Base-by-base conservation (phyloP, 2,329 filamentous ascomycete genomes). In the Bertia moriformis region DNA sequence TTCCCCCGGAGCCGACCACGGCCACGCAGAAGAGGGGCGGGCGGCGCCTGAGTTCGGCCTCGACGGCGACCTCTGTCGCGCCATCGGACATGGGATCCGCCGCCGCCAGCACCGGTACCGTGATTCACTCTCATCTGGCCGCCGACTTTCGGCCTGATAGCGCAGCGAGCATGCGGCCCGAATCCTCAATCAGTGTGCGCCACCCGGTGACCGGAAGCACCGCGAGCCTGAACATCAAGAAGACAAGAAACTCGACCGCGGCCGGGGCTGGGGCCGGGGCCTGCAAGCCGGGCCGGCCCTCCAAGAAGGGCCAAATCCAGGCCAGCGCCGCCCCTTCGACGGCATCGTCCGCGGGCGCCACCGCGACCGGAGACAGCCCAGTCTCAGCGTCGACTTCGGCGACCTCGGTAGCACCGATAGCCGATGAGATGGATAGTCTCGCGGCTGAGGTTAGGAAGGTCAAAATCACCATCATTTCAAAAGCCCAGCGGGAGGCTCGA, bases 381-480 rank as follows among this genome's bases (percentile, higher is more conserved):
- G n/a, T n/a, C n/a, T n/a, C n/a, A n/a, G n/a, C n/a, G n/a, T 19
- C 20, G 14, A 29, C 19, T 14, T 41, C 14, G 41, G 20, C 19
- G 7, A 44, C 43, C 4, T 41, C 43, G 7, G 14, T 38, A 4
- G 49, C 46, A 19, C 32, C 30, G 39, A 48, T 40, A 5, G 24
- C 39, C 2, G 57, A 63, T 37, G 67, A 67, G 38, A 50, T 79
- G 24, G 70, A 77, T 39, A 65, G 58, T 38, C 61, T 80, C 43
- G 69, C 72, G 0, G 62, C 60, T 24, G 67, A 70, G 1, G 70
- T 78, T 66, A 76, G 71, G 51, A 75, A 69, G 51, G 71, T 79
- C 42, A 76, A 70, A 50, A 73, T 79, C 47, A 77, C 70, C 39
- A 52, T 78, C 18, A 60, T 77, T 29, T 75, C 71, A 2, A 65